Base-by-base conservation (phyloP, 2,329 filamentous ascomycete species). In the Sporothrix curviconia region DNA sequence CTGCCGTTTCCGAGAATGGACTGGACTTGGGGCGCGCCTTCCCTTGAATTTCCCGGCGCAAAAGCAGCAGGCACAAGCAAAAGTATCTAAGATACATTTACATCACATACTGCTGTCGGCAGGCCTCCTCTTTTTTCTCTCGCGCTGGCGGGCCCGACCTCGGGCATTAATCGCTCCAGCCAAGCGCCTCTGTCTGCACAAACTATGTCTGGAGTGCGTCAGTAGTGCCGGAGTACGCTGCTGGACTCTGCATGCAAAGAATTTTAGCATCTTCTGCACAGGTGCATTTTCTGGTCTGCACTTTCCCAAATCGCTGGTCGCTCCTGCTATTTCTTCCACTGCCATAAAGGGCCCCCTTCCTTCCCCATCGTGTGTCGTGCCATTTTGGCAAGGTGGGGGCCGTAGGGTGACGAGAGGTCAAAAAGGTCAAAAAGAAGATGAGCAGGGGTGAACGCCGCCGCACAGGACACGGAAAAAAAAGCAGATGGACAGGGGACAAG, bases 401-500 rank as follows among this genome's bases (percentile, higher is more conserved):
- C 17, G 32, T 40, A 15, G 42, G 43, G 34, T 17, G 30, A 39
- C 32, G n/a, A n/a, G n/a, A n/a, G n/a, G n/a, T n/a, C n/a, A 24
- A 30, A 19, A 39, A 44, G 50, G 36, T 40, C 24, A 15, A 32
- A 30, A 42, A 39, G 34, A 46, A 55, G 50, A 53, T 57, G 50
- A 43, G 56, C 37, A 50, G 55, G 47, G 39, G 56, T 19, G 9
- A 37, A 50, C 40, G 47, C 42, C 42, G 49, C 50, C 50, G 56
- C 50, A 49, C 36, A 55, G 56, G 42, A 50, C 39, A 42, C 25
- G 3, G n/a, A 9, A 22, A 17, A 42, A 43, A 42, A 30, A 17
- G 22, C n/a, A 25, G n/a, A 30, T 53, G 39, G 50, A 15, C 39
- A 46, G 55, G 39, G 28, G 37, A 15, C 42, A 37, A 46, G 46